These are phyloP conservation scores for Dictyostelium purpureum DNA, from an alignment of 78 protist species.

Conservation along the genomic window DNA sequence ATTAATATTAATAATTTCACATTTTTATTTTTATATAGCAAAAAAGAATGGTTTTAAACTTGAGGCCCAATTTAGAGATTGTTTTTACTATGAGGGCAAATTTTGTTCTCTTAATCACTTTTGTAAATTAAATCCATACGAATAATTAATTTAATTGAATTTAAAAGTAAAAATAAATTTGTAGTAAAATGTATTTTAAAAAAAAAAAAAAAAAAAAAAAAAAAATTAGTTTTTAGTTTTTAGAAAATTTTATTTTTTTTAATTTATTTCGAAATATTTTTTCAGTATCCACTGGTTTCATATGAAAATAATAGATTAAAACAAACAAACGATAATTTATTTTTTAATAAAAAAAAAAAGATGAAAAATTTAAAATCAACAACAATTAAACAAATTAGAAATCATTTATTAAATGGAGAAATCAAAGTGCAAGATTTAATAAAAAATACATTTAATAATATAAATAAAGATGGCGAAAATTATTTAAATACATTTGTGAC, in stretches of 20 bases:
- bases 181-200: background rate
- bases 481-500: background rate
- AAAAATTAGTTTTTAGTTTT: too few relatives aligned
- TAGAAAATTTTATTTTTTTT: too few relatives aligned
- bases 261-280: background rate
- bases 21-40: too few relatives aligned
- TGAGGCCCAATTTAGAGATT: conserved; percentile 17
- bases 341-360: too few relatives aligned
- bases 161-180: background rate
- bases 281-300: background rate
- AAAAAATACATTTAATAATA: background rate
- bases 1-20: too few relatives aligned
- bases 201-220: background rate
- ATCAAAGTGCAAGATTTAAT: conserved; percentile 4
- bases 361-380: too few relatives aligned
- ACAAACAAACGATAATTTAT: background rate
- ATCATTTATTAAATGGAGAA: background rate
- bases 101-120: background rate
- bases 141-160: background rate
- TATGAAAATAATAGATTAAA: background rate
- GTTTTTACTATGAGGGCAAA: background rate
- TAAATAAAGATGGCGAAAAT: background rate
- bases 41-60: background rate
- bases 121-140: conserved; percentile 16
- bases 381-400: background rate